These are phyloP conservation scores for Noccaea bulbosa DNA, from an alignment of 345 rosid genomes.

Conservation along the genomic window DNA sequence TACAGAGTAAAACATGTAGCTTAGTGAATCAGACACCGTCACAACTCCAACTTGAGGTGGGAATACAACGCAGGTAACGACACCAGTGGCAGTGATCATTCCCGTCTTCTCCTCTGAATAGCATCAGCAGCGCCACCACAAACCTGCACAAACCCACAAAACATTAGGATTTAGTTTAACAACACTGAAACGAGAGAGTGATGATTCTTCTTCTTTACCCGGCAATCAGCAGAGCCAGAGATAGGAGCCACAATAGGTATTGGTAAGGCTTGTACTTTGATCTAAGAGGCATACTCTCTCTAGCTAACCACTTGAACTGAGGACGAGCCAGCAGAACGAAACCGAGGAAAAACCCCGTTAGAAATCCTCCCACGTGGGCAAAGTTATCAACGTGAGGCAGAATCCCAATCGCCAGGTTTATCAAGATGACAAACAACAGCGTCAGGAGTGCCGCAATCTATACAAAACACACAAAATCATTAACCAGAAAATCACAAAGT, in stretches of 20 bases:
- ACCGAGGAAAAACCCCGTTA: conserved; percentile 86
- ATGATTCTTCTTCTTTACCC: conserved; percentile 53
- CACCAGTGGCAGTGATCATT: conserved; percentile 84
- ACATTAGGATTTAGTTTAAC: neutral
- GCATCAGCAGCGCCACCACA: conserved; percentile 61
- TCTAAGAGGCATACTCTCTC: conserved; percentile 51
- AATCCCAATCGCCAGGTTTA: conserved; percentile 80
- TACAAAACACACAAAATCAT: neutral
- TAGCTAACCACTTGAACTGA: conserved; percentile 71
- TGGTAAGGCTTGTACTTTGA: conserved; percentile 80
- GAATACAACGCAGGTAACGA: conserved; percentile 80
- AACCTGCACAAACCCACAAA: conserved; percentile 51
- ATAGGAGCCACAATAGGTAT: conserved; percentile 60
- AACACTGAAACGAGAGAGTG: neutral
- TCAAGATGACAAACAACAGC: conserved; percentile 63
- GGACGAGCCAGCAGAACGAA: conserved; percentile 86
- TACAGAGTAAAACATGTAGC: conserved; percentile 9
- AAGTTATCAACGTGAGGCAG: conserved; percentile 93
- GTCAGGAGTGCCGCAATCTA: conserved; percentile 89
- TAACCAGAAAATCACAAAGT: neutral
- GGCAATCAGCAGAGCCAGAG: conserved; percentile 55
- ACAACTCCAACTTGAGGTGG: conserved; percentile 81
- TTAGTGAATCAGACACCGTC: conserved; percentile 34
- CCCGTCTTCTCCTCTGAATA: conserved; percentile 68
- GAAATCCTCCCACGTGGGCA: conserved; percentile 89